A percentile compares a stretch with the other conserved stretches of the same genome.
phyloP scores from a whole-genome alignment of 1,284 basidiomycete species.

The Ganoderma lingzhi region DNA sequence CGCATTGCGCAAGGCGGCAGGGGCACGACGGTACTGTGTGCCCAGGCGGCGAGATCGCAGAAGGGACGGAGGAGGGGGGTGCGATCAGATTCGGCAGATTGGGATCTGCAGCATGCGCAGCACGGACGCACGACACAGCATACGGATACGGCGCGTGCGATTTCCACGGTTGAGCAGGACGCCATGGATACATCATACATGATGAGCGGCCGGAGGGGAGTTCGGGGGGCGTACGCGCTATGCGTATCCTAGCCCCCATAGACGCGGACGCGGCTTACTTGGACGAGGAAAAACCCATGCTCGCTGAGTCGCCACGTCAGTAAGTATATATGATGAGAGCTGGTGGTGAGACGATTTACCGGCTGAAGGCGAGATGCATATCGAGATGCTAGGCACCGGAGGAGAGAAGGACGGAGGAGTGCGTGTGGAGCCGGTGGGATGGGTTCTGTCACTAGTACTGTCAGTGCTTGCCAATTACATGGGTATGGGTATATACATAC shows the following conservation, averaged over 20 bases:
- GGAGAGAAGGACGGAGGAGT: neutral
- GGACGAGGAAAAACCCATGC: neutral
- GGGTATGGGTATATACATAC: too few relatives aligned
- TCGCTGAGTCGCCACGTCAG: neutral
- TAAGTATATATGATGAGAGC: neutral
- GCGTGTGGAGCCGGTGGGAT: constrained; percentile 5
- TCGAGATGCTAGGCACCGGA: constrained; percentile 10
- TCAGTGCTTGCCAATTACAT: neutral
- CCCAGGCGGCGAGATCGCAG: neutral
- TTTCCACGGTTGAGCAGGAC: neutral
- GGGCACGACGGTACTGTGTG: neutral
- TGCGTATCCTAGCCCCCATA: neutral
- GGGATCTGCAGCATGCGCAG: constrained; percentile 3
- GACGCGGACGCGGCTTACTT: constrained; percentile 9
- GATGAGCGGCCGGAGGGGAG: constrained; percentile 1
- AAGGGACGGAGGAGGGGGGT: neutral
- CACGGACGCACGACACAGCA: constrained; percentile 6
- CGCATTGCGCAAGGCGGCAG: constrained; percentile 6
- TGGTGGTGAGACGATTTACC: neutral
- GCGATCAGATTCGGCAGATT: constrained; percentile 7
- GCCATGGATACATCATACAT: neutral
- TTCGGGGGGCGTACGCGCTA: constrained; percentile 9
- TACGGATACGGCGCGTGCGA: too few relatives aligned
- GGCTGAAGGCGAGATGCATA: neutral
- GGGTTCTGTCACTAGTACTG: neutral